Evolutionary conservation across 2,329 filamentous ascomycete species (phyloP).

Genomic region (Teratosphaeria zuluensis): DNA sequence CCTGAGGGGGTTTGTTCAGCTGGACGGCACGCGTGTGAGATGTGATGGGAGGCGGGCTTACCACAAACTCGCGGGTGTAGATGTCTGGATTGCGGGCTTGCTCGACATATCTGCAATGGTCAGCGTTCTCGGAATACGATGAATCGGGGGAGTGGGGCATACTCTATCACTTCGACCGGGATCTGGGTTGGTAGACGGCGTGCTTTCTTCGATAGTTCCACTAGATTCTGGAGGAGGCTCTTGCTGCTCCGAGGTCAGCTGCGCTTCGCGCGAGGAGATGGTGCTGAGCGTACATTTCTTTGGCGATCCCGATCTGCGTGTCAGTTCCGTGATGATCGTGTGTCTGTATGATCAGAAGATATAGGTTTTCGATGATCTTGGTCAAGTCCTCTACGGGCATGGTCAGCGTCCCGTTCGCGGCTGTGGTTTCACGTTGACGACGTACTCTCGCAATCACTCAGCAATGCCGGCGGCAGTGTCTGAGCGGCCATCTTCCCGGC

Average conservation of each 20-base stretch:
- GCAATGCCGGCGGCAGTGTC: background rate
- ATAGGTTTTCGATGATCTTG: constrained; percentile 52
- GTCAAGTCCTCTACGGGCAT: constrained; percentile 41
- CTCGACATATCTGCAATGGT: constrained; percentile 42
- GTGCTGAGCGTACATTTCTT: constrained; percentile 42
- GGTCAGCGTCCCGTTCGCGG: constrained; percentile 6
- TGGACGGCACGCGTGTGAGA: background rate
- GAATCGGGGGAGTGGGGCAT: background rate
- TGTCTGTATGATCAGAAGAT: constrained; percentile 48
- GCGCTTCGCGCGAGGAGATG: constrained; percentile 6
- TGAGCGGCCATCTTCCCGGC: background rate
- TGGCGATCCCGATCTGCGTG: constrained; percentile 48
- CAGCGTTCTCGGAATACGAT: background rate
- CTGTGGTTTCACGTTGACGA: background rate
- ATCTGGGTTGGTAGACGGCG: constrained; percentile 43
- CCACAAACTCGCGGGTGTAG: constrained; percentile 55
- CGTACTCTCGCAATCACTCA: background rate
- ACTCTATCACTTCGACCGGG: constrained; percentile 52
- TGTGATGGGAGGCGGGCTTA: background rate
- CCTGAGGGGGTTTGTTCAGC: constrained; percentile 15
- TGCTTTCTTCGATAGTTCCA: constrained; percentile 41
- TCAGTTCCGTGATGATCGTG: constrained; percentile 50
- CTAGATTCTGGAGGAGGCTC: constrained; percentile 42
- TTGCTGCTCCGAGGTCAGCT: constrained; percentile 31
- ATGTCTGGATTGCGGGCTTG: constrained; percentile 56